Evolutionary conservation across 73 alveolate genomes (phyloP).

Genomic region (Paraurostyla sp.): DNA sequence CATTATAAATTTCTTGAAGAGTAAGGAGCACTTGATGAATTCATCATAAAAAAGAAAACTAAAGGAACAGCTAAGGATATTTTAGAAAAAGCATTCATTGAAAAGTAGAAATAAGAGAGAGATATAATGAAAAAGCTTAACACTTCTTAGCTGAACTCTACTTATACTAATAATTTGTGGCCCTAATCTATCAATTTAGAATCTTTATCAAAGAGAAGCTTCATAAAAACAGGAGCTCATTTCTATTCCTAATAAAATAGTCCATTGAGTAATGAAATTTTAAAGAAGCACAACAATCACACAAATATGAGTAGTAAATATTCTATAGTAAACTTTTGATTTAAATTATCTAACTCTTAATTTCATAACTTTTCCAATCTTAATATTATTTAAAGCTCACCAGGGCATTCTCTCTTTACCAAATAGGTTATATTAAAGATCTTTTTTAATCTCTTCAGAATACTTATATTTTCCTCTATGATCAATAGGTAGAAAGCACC

Average conservation of each 20-base stretch:
- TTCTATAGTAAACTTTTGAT: background rate
- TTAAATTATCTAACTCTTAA: background rate
- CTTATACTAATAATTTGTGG: background rate
- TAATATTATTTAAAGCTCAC: slow-evolving; percentile 26
- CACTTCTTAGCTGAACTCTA: background rate
- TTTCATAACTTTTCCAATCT: slow-evolving; percentile 4
- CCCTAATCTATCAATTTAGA: background rate
- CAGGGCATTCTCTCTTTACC: slow-evolving; percentile 59
- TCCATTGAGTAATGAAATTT: background rate
- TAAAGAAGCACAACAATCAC: background rate
- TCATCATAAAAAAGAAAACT: background rate
- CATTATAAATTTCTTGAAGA: slow-evolving; percentile 44
- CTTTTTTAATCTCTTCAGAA: background rate
- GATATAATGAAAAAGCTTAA: background rate
- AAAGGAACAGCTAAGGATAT: background rate
- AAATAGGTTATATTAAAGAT: slow-evolving; percentile 8
- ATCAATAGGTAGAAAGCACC: slow-evolving; percentile 39
- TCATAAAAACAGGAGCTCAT: background rate
- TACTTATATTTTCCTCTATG: slow-evolving; percentile 36
- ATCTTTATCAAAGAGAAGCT: background rate
- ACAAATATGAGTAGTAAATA: background rate
- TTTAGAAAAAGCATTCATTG: background rate
- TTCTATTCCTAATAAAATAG: slow-evolving; percentile 16
- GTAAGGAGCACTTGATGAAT: slow-evolving; percentile 41
- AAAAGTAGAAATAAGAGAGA: background rate